Evolutionary conservation across 192 early-diverging fungal species (phyloP), one percentile per base, ranked within the genome.

Genomic region (Mortierella alpina): DNA sequence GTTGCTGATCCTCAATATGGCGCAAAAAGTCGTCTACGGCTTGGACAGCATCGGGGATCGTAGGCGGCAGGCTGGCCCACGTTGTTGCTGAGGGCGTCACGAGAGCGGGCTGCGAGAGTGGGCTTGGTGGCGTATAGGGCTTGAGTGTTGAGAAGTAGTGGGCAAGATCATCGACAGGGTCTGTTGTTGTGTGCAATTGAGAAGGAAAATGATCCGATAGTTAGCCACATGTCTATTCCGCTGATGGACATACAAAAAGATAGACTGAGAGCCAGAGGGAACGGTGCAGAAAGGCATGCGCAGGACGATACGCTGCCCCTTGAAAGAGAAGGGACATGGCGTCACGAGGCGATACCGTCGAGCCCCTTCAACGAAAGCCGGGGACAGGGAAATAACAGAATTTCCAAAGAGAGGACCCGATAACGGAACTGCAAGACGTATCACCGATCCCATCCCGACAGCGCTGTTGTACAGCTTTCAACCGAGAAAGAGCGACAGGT

Each of bases 61-160:
- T 42, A 3, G 18, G 68, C 2, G 69, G 63, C 11, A 71, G 41
- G 20, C 75, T 79, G 0, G 75, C 75, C 75, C 75, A 79, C 1
- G 75, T 63, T 18, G 75, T 71, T 6, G 75, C 75, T 49, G 75
- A 54, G 3, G 75, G 63, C 7, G 75, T 79, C 7, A 59, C 51
- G 6, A 45, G 8, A 45, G 75, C 15, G 18, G 69, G 15, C 42
- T 44, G 39, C 41, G 23, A 11, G 13, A 66, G 31, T 14, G 64
- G 58, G 42, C 17, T n/a, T 64, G 86, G 82, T 31, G 74, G 59
- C 41, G 75, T 70, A 54, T 72, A 85, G 18, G 82, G 86, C 6
- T 82, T 82, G n/a, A 85, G 75, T 20, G 66, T 73, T 11, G 72
- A 68, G 55, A 87, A 71, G 57, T 83, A 83, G 41, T 77, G 63